A percentile compares a stretch with the other conserved stretches of the same genome.
Evolutionary conservation across 345 rosid genomes (phyloP).

Genomic region (Laguncularia racemosa): DNA sequence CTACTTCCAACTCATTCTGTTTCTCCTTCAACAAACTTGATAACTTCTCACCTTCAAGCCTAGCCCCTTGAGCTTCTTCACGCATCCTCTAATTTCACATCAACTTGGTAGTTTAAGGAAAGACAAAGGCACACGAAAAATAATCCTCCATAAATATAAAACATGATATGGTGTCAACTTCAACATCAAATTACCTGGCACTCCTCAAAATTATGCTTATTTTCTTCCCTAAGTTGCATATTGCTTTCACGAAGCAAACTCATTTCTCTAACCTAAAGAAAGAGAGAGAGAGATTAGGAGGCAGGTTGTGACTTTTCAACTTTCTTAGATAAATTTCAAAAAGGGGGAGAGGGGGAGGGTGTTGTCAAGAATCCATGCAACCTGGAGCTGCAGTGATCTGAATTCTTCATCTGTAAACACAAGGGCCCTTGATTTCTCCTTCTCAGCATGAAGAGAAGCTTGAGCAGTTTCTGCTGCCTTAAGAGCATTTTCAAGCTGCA

Average conservation of each 20-base stretch:
- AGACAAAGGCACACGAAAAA: background rate
- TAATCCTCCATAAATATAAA: background rate
- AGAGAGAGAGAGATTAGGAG: background rate
- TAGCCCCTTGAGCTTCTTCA: constrained; percentile 58
- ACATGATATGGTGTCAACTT: constrained; percentile 1
- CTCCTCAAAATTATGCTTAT: constrained; percentile 92
- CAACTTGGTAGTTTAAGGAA: background rate
- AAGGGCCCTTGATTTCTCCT: constrained; percentile 63
- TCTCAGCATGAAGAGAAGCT: constrained; percentile 65
- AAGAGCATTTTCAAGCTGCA: constrained; percentile 79
- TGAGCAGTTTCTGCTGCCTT: constrained; percentile 73
- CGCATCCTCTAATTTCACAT: constrained; percentile 58
- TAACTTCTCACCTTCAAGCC: constrained; percentile 39
- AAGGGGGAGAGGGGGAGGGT: background rate
- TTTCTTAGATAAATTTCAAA: background rate
- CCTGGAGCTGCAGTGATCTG: constrained; percentile 87
- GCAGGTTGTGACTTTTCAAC: background rate
- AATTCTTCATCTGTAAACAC: constrained; percentile 84
- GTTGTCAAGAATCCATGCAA: no score
- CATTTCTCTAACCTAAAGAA: constrained; percentile 67
- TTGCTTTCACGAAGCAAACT: constrained; percentile 94
- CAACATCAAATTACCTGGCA: constrained; percentile 52
- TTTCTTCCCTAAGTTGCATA: constrained; percentile 93
- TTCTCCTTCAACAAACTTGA: constrained; percentile 46
- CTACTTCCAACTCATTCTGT: constrained; percentile 61